Evolutionary conservation across 176 grass and related monocot genomes (phyloP).

Genomic region (Carex scoparia): DNA sequence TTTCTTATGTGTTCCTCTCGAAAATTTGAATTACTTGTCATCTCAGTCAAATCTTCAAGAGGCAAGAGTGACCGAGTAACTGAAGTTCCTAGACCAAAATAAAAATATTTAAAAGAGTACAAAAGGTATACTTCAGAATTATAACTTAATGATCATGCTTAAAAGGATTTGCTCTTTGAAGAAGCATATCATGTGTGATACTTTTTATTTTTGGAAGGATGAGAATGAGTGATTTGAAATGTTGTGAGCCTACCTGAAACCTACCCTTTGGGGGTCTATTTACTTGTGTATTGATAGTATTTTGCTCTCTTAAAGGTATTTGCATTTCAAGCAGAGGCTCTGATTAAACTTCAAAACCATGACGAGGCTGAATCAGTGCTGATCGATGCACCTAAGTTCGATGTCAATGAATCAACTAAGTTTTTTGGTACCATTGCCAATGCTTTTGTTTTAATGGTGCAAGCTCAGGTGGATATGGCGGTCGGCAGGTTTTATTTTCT

Average conservation of each 20-base stretch:
- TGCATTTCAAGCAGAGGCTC: slow-evolving; percentile 80
- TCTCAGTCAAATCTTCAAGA: background rate
- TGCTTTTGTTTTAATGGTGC: slow-evolving; percentile 65
- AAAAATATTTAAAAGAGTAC: background rate
- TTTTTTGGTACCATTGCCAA: slow-evolving; percentile 59
- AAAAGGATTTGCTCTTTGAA: background rate
- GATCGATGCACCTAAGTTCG: slow-evolving; percentile 42
- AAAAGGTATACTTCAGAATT: background rate
- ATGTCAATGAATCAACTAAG: slow-evolving; percentile 55
- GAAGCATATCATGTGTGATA: background rate
- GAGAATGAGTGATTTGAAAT: background rate
- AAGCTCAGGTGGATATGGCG: slow-evolving; percentile 77
- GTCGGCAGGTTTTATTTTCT: slow-evolving; percentile 41
- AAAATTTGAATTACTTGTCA: too few species aligned
- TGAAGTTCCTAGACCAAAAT: background rate
- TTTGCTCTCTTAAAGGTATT: slow-evolving; percentile 38
- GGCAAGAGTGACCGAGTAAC: background rate
- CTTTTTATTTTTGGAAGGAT: background rate
- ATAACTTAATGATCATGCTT: background rate
- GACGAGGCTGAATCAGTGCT: slow-evolving; percentile 64
- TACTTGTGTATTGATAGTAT: slow-evolving; percentile 10
- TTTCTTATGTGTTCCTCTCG: too few species aligned
- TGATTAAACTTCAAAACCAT: slow-evolving; percentile 63
- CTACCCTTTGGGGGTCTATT: background rate
- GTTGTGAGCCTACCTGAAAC: background rate